Conservation (phyloP, 768 basidiomycete species). For the Hortiboletus flavorubellus region DNA sequence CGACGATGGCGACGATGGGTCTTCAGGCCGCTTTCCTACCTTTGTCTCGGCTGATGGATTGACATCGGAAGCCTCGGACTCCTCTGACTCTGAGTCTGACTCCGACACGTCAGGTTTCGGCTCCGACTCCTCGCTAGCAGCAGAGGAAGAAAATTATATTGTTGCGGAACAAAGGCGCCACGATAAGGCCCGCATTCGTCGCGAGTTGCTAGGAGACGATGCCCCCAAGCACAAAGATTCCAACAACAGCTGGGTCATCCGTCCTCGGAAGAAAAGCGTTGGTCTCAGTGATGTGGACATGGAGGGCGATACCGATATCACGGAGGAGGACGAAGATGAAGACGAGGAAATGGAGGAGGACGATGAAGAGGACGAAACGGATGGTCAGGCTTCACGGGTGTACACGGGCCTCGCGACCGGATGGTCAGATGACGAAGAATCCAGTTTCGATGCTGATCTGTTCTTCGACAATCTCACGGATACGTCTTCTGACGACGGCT, state of each 20-base stretch:
- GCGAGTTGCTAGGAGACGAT: constrained; percentile 58
- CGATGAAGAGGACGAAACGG: constrained; percentile 46
- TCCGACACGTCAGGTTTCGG: constrained; percentile 38
- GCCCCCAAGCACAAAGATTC: constrained; percentile 38
- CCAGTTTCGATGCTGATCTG: constrained; percentile 76
- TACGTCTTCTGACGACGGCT: constrained; percentile 37
- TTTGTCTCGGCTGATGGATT: constrained; percentile 64
- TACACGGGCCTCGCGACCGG: constrained; percentile 69
- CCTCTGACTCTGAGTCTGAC: constrained; percentile 39
- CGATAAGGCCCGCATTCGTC: constrained; percentile 52
- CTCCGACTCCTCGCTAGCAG: constrained; percentile 55
- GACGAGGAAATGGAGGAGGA: constrained; percentile 36
- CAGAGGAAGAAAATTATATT: constrained; percentile 62
- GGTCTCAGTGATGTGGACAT: constrained; percentile 59
- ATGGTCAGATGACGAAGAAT: constrained; percentile 79
- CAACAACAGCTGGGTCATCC: constrained; percentile 64
- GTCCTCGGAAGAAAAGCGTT: constrained; percentile 68
- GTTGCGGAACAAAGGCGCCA: constrained; percentile 44
- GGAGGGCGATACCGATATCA: constrained; percentile 59
- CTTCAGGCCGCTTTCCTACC: constrained; percentile 52
- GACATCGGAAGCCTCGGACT: constrained; percentile 48
- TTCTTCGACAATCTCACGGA: constrained; percentile 81
- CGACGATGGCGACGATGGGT: constrained; percentile 30
- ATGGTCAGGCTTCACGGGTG: constrained; percentile 37
- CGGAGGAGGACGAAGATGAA: constrained; percentile 60